These are phyloP conservation scores for Cyclotella kingstonii DNA, from an alignment of 108 stramenopile genomes.

Conservation along the genomic window DNA sequence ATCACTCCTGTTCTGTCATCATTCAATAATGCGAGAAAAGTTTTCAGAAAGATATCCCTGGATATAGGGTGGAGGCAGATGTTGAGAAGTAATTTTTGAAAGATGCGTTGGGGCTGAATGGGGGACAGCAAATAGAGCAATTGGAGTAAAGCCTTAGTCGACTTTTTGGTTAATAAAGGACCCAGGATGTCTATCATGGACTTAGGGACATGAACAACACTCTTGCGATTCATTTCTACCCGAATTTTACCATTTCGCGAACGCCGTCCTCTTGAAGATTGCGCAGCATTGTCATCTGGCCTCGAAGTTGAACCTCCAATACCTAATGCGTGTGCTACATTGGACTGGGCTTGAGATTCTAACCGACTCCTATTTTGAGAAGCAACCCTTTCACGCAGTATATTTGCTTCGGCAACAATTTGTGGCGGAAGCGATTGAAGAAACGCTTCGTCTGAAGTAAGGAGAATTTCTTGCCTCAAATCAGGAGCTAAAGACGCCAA, in stretches of 20 bases:
- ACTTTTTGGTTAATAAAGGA: constrained; percentile 51
- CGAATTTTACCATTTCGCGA: constrained; percentile 43
- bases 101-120: constrained; percentile 66
- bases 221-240: constrained; percentile 58
- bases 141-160: constrained; percentile 53
- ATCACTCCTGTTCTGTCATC: constrained; percentile 48
- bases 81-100: constrained; percentile 83
- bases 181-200: constrained; percentile 21
- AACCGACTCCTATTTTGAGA: constrained; percentile 37
- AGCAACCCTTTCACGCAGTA: constrained; percentile 82
- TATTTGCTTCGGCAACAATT: constrained; percentile 85
- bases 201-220: constrained; percentile 46
- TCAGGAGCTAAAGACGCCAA: constrained; percentile 89
- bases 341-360: constrained; percentile 14
- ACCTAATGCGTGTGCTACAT: constrained; percentile 20
- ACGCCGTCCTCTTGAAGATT: constrained; percentile 28
- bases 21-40: constrained; percentile 57
- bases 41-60: constrained; percentile 39
- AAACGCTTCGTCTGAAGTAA: constrained; percentile 83
- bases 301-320: not conserved
- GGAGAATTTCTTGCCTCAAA: constrained; percentile 86
- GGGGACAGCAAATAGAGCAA: constrained; percentile 79
- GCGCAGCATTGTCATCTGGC: constrained; percentile 5
- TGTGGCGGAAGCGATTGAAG: constrained; percentile 79
- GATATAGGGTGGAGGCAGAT: constrained; percentile 45